These are phyloP conservation scores for Umbelopsis vinacea DNA, from an alignment of 192 early-diverging fungal genomes.

Conservation along the genomic window DNA sequence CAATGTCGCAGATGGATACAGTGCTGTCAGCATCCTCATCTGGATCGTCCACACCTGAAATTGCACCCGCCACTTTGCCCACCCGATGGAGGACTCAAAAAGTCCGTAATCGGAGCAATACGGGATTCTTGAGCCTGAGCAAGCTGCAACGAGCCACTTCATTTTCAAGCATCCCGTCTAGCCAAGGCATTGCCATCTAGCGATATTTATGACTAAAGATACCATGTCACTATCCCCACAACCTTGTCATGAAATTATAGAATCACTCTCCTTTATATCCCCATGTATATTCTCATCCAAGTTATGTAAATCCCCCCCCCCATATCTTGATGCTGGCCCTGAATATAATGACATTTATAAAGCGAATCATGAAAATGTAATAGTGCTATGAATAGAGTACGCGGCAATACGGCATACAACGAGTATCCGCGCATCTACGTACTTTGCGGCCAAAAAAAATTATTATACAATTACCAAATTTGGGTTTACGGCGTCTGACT, in stretches of 20 bases:
- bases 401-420: background rate
- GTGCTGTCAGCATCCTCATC: slow-evolving; percentile 7
- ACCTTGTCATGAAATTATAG: background rate
- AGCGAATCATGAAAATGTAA: no score
- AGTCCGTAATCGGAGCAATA: slow-evolving; percentile 12
- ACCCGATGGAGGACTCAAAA: slow-evolving; percentile 13
- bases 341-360: background rate
- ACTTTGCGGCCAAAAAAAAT: no score
- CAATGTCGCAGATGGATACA: background rate
- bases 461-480: background rate
- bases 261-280: background rate
- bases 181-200: slow-evolving; percentile 6
- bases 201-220: slow-evolving; percentile 3
- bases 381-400: no score
- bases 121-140: slow-evolving; percentile 8
- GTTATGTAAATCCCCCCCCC: background rate
- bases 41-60: background rate
- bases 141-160: slow-evolving; percentile 3
- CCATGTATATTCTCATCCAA: background rate
- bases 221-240: background rate
- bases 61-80: background rate
- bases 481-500: background rate
- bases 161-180: background rate
- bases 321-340: background rate
- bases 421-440: background rate